Percentiles rank a stretch among this genome's conserved stretches.
Conservation (phyloP, 768 basidiomycete species). For the Xerocomellus dryophilus region DNA sequence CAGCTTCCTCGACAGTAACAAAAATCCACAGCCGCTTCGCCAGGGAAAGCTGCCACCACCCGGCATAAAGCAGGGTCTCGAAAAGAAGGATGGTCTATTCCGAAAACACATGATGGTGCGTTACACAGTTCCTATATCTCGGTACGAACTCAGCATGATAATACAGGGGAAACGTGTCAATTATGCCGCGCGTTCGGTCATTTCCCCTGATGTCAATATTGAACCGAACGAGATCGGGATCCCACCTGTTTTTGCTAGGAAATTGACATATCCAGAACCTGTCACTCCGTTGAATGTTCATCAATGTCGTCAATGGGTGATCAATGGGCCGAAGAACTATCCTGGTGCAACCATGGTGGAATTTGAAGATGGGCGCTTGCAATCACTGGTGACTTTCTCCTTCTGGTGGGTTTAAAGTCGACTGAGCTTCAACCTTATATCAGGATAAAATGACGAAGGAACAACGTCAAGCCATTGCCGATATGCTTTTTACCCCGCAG, state of each 20-base stretch:
- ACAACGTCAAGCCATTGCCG: slow-evolving; percentile 91
- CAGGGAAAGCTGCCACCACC: slow-evolving; percentile 88
- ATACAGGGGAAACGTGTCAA: slow-evolving; percentile 96
- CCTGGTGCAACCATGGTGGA: slow-evolving; percentile 95
- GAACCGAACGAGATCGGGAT: slow-evolving; percentile 98
- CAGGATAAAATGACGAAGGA: slow-evolving; percentile 86
- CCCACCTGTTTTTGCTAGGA: slow-evolving; percentile 94
- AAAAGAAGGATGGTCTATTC: slow-evolving; percentile 99
- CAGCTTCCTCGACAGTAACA: slow-evolving; percentile 94
- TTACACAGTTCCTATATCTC: slow-evolving; percentile 5
- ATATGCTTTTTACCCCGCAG: slow-evolving; percentile 90
- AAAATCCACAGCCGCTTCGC: slow-evolving; percentile 83
- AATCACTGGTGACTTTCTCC: slow-evolving; percentile 59
- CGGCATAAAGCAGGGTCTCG: slow-evolving; percentile 93
- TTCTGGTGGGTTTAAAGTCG: background rate
- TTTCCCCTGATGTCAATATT: slow-evolving; percentile 98
- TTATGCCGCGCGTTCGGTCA: slow-evolving; percentile 99
- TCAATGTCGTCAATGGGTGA: slow-evolving; percentile 84
- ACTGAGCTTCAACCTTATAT: slow-evolving; percentile 1
- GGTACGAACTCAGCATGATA: background rate
- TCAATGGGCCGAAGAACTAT: slow-evolving; percentile 82
- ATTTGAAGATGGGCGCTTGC: slow-evolving; percentile 88
- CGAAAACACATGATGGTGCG: slow-evolving; percentile 98
- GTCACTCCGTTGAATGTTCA: slow-evolving; percentile 91
- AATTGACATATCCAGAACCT: slow-evolving; percentile 96